Evolutionary conservation across 73 alveolate genomes (phyloP).

Genomic region (Paramecium tetraurelia): DNA sequence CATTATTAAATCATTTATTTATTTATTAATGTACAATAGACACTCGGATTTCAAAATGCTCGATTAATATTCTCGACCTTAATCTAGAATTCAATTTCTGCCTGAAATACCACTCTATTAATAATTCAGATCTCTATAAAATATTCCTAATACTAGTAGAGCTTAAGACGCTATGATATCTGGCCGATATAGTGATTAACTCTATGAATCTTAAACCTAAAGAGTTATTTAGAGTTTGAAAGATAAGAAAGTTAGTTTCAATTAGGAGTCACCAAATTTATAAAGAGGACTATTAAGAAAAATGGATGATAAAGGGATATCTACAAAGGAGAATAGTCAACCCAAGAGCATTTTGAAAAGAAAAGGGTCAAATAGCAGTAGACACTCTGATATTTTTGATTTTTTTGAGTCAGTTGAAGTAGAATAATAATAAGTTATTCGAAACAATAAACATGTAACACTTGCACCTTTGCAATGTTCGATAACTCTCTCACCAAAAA

Average conservation of each 20-base stretch:
- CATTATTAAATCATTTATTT: not conserved
- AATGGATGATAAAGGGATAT: not conserved
- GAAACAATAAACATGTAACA: constrained; percentile 2
- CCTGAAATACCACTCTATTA: not conserved
- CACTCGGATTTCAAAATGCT: not conserved
- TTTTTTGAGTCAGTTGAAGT: not conserved
- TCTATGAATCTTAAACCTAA: not conserved
- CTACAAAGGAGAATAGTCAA: not conserved
- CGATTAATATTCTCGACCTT: not conserved
- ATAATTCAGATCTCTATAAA: not conserved
- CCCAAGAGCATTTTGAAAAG: constrained; percentile 6
- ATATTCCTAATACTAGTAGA: not conserved
- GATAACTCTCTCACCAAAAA: not conserved
- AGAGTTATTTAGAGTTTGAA: not conserved
- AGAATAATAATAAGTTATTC: not conserved
- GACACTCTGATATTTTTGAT: not conserved
- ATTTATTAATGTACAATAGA: not conserved
- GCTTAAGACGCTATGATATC: not conserved
- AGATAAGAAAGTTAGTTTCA: not conserved
- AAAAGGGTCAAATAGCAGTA: not conserved
- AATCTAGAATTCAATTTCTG: not conserved
- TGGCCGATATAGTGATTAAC: not conserved
- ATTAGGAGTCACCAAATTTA: not conserved
- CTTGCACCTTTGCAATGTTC: not conserved
- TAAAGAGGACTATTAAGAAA: not conserved